These are phyloP conservation scores for Pisolithus marmoratus DNA, from an alignment of 768 basidiomycete species.

Conservation along the genomic window DNA sequence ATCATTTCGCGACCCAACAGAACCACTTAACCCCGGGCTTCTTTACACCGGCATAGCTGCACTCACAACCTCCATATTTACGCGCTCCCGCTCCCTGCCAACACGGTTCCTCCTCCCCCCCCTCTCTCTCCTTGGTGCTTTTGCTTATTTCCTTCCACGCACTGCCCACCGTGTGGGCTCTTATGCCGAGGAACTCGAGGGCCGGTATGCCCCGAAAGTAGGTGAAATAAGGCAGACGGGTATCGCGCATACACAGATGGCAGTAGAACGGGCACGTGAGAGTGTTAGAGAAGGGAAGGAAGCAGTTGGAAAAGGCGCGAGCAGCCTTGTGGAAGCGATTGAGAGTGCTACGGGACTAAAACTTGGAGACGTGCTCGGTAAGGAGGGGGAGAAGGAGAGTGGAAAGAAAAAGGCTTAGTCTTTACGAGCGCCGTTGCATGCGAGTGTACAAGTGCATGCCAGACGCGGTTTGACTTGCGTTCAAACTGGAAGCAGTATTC, in stretches of 20 bases:
- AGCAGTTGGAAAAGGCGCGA: constrained; percentile 39
- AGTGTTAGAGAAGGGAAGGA: constrained; percentile 42
- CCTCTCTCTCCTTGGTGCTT: constrained; percentile 58
- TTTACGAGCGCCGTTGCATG: too few relatives aligned
- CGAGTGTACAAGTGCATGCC: too few relatives aligned
- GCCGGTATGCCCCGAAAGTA: constrained; percentile 58
- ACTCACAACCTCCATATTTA: constrained; percentile 82
- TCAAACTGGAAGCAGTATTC: too few relatives aligned
- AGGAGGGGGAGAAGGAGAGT: constrained; percentile 12
- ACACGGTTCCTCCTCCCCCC: constrained; percentile 75
- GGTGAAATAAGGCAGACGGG: constrained; percentile 65
- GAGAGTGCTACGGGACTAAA: constrained; percentile 73
- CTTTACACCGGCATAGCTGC: constrained; percentile 89
- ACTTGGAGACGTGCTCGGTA: constrained; percentile 53
- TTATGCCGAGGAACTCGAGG: constrained; percentile 68
- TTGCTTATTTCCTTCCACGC: constrained; percentile 83
- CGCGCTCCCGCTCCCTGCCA: constrained; percentile 68
- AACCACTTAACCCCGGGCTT: constrained; percentile 81
- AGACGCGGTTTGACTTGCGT: too few relatives aligned
- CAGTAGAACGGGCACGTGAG: constrained; percentile 52
- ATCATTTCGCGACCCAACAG: constrained; percentile 71
- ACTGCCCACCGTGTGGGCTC: constrained; percentile 63
- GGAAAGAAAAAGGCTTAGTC: neutral
- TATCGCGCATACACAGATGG: constrained; percentile 54
- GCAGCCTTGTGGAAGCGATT: constrained; percentile 44